Evolutionary conservation across 2,329 filamentous ascomycete genomes (phyloP), one percentile per base, ranked within the genome.

Genomic region (Exserohilum turcica): DNA sequence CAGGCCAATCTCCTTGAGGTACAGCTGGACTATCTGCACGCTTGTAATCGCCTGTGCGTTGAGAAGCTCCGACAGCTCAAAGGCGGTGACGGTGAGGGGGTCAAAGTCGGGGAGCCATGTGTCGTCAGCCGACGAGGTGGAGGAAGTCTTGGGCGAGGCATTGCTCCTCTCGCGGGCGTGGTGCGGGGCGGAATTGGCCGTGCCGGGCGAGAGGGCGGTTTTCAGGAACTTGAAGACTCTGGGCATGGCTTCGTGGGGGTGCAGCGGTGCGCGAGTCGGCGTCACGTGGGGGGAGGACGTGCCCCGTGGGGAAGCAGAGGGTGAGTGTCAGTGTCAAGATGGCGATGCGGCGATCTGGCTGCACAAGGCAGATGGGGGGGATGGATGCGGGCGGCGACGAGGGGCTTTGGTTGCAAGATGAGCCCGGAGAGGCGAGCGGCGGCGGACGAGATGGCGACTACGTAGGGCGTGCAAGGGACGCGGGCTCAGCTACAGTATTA

Each of bases 11-110:
- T 73, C 66, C 12, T 65, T 61, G 18, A 74, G 52, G 56, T 73
- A 73, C 13, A 67, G 46, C 35, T 72, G 65, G 27, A 74, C 68
- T 46, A 74, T 72, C 47, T 73, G 70, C 5, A 74, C 71, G 24
- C 70, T 72, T 5, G 67, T 66, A 9, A 74, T 61, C 5, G 59
- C 63, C 9, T 63, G 57, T 8, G 67, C 60, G 43, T 67, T 66
- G 32, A 74, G 46, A 48, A 74, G 59, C 43, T 71, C 64, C 3
- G 70, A 67, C 2, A 73, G 59, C 51, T 71, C 66, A 27, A 63
- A 71, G 3, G 70, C 71, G 3, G 70, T 68, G 1, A 62, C 55
- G 2, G 63, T 59, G 24, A 74, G 67, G 4, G 68, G 71, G 49
- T 74, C 68, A 55, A 73, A 72, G 9, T 71, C 67, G 21, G 67